Evolutionary conservation across 257 asterid genomes (phyloP), one percentile per base, ranked within the genome.

Genomic region (Solanum arcanum): DNA sequence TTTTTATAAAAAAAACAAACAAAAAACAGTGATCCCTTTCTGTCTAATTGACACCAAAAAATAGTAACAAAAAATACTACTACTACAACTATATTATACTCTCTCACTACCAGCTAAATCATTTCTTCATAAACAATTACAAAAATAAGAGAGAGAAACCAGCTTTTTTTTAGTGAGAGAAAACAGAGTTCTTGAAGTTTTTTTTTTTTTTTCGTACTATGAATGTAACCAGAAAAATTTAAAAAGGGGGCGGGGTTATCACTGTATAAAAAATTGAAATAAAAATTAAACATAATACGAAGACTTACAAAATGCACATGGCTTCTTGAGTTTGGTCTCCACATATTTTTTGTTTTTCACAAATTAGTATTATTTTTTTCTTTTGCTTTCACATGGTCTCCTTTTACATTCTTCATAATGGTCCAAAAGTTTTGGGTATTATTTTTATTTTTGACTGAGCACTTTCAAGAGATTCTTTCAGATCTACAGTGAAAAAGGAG

Each of bases 321-420:
- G 88, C 89, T 88, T 89, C 93, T 91, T 90, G 88, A 52, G 86
- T 86, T 89, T 80, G 85, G 85, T 80, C 68, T 80, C 68, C 68
- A 84, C 74, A 39, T 21, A 85, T 74, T 47, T 46, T 88, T 77
- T 85, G 12, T 37, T 77, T 68, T 29, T 7, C 2, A 23, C 2
- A 23, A 64, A 70, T 86, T 47, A 14, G 41, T 60, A 6, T 25
- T 44, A 86, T 25, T 80, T 64, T 86, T 87, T 75, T 72, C 7
- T 29, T 87, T 72, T 18, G 77, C 20, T 82, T 72, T 91, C 96
- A 92, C 96, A 92, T 92, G 95, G 91, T 76, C 87, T 91, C 92
- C 94, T 92, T 92, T 88, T 49, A 86, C 86, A 64, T 93, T 92
- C 91, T 87, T 86, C 88, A 84, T 91, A 80, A 78, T 86, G 88